Conservation (phyloP, 2,329 filamentous ascomycete genomes). For the Sporothrix phasma region DNA sequence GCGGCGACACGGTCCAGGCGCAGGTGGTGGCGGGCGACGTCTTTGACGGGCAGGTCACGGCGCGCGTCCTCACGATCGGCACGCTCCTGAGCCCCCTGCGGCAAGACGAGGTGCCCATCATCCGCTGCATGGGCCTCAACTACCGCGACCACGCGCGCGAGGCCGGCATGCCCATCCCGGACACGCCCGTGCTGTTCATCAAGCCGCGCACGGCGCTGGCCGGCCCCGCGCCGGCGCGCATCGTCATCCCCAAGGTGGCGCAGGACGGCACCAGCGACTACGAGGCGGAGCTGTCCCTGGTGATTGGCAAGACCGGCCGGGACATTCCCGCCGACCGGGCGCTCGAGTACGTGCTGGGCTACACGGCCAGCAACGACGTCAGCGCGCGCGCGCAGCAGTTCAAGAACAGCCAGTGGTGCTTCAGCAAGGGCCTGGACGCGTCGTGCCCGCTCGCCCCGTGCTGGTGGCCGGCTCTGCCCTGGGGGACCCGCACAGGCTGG, state of each 20-base stretch:
- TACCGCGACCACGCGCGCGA: constrained; percentile 33
- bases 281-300: constrained; percentile 31
- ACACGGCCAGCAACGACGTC: constrained; percentile 32
- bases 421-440: constrained; percentile 31
- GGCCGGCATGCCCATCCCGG: constrained; percentile 29
- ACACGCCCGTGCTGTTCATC: constrained; percentile 29
- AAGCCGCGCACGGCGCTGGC: constrained; percentile 30
- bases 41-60: constrained; percentile 28
- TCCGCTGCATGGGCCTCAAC: constrained; percentile 38
- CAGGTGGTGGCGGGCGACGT: constrained; percentile 27
- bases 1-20: constrained; percentile 27
- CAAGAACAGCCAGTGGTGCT: constrained; percentile 31
- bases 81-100: constrained; percentile 28
- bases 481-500: constrained; percentile 25
- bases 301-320: constrained; percentile 29
- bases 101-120: constrained; percentile 28
- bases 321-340: constrained; percentile 30
- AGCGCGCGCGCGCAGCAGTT: constrained; percentile 30
- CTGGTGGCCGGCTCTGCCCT: constrained; percentile 26
- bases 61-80: constrained; percentile 21
- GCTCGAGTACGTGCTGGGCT: constrained; percentile 31
- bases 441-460: constrained; percentile 30
- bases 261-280: constrained; percentile 32
- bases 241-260: constrained; percentile 26
- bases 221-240: constrained; percentile 25